Evolutionary conservation across 1,139 yeast species (phyloP), one percentile per base, ranked within the genome.

Genomic region (Schwanniomyces etchellsii): DNA sequence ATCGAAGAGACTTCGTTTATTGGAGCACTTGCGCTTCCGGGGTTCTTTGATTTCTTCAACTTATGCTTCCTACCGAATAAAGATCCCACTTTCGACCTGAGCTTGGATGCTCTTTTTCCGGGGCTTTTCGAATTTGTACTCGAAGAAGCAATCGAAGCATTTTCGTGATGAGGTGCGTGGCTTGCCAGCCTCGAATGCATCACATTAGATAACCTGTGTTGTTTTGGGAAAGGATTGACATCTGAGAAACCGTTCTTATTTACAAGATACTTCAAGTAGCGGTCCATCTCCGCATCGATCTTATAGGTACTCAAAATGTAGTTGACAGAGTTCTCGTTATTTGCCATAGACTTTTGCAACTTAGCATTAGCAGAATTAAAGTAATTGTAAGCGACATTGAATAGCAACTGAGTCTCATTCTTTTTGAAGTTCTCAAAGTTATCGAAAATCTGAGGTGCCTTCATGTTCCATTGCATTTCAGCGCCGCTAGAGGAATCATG

Each of bases 51-150:
- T 20, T 59, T 59, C 42, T 67, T 68, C 15, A 13, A 20, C 45
- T 75, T 64, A 33, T 52, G 72, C 47, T 75, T 77, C 42, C 83
- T 74, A 27, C 82, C 80, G 52, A 88, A 82, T 37, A 88, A 78
- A 0, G 96, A 85, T 12, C 96, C 96, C 24, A 88, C 88, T 50
- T 67, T 78, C 4, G 94, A 82, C 50, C 79, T 77, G 47, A 88
- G 60, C 39, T 71, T 76, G 15, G 62, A 56, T 20, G 50, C 48
- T 32, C 55, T 57, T 37, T 50, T 56, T n/a, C n/a, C n/a, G 28
- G 35, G 36, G 13, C 22, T 21, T 22, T 26, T 37, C 16, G 27
- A 29, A 4, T 28, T 5, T 4, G 35, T 25, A 3, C 31, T 12
- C 13, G 26, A 16, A 3, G 36, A 31, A 23, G 25, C 25, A 7